Evolutionary conservation across 345 rosid genomes (phyloP).

Genomic region (Eucalyptus erythrocorys): DNA sequence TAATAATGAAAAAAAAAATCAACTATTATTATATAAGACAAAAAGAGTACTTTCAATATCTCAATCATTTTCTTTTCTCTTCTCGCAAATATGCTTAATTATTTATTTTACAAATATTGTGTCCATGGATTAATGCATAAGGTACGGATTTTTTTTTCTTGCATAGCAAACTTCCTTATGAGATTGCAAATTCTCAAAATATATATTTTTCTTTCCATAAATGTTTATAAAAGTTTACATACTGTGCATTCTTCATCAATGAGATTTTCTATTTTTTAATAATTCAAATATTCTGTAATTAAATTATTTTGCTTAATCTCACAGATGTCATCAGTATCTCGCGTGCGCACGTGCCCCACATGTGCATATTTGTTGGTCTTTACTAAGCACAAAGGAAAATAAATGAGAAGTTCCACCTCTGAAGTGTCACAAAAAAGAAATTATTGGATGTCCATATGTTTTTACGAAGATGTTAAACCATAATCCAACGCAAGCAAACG

Average conservation of each 20-base stretch:
- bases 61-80: too few relatives aligned
- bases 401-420: not conserved
- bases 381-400: not conserved
- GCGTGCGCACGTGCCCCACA: accelerated
- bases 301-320: not conserved
- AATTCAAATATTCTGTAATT: not conserved
- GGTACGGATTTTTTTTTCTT: not conserved
- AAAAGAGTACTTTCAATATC: too few relatives aligned
- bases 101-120: too few relatives aligned
- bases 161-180: not conserved
- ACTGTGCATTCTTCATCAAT: not conserved
- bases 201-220: not conserved
- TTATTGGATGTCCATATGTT: not conserved
- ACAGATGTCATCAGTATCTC: not conserved
- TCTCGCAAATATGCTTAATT: too few relatives aligned
- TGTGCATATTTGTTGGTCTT: not conserved
- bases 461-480: not conserved
- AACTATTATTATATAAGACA: too few relatives aligned
- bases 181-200: not conserved
- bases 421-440: not conserved
- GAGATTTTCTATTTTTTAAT: not conserved
- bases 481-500: not conserved
- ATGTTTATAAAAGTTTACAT: not conserved
- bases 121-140: too few relatives aligned
- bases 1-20: not conserved